These are phyloP conservation scores for Pachyrhizus erosus DNA, from an alignment of 306 rosid genomes.

Conservation along the genomic window DNA sequence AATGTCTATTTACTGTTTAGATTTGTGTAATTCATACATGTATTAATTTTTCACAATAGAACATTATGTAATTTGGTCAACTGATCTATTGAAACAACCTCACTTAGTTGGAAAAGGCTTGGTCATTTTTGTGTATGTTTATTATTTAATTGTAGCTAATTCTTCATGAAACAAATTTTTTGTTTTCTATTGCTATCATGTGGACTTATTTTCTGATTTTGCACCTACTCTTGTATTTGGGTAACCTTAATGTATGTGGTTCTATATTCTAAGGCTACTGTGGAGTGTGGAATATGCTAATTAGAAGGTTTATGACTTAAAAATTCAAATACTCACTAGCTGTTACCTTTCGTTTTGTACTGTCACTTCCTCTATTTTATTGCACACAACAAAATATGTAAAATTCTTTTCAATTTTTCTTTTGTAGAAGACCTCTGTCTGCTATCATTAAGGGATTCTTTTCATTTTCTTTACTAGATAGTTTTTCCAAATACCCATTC, in stretches of 20 bases:
- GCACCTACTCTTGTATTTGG: slow-evolving; percentile 9
- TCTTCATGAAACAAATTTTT: slow-evolving; percentile 14
- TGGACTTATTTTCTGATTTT: background rate
- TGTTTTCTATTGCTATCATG: background rate
- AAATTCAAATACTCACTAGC: background rate
- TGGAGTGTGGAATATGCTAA: background rate
- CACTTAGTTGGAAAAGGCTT: background rate
- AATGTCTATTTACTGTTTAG: background rate
- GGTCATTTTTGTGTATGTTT: background rate
- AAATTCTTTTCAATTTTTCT: slow-evolving; percentile 12
- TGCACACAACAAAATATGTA: background rate
- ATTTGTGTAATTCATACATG: slow-evolving; percentile 1
- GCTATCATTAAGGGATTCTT: slow-evolving; percentile 10
- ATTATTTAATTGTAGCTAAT: background rate
- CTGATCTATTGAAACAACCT: background rate
- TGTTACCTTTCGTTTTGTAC: slow-evolving; percentile 25
- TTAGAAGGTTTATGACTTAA: background rate
- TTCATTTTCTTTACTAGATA: background rate
- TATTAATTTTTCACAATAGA: background rate
- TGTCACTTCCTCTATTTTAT: slow-evolving; percentile 7
- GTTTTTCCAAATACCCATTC: slow-evolving; percentile 10
- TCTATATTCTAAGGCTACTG: background rate
- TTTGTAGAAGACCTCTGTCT: background rate
- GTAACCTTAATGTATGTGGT: slow-evolving; percentile 3
- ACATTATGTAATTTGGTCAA: background rate